A percentile compares a stretch with the other conserved stretches of the same genome.
These are phyloP conservation scores for Pichia cephalocereana DNA, from an alignment of 805 yeast genomes.

Conservation along the genomic window DNA sequence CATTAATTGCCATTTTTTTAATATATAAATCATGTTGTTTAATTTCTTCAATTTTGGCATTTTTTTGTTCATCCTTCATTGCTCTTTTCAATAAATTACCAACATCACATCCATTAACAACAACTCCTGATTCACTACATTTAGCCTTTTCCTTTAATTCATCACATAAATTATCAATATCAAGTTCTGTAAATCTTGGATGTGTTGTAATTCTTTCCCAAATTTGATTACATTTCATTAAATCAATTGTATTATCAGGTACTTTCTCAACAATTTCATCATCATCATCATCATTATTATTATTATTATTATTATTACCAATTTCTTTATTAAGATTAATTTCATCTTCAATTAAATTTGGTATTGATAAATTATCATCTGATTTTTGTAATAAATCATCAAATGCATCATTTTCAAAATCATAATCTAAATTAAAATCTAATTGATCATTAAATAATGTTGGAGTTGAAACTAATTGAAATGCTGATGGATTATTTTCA, in stretches of 20 bases:
- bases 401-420: slow-evolving; percentile 8
- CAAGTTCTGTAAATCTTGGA: slow-evolving; percentile 88
- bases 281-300: slow-evolving; percentile 2
- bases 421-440: slow-evolving; percentile 4
- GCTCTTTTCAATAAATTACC: slow-evolving; percentile 37
- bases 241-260: slow-evolving; percentile 54
- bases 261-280: slow-evolving; percentile 35
- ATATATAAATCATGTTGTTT: background rate
- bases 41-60: background rate
- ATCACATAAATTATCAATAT: slow-evolving; percentile 85
- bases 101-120: slow-evolving; percentile 73
- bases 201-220: slow-evolving; percentile 96
- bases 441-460: background rate
- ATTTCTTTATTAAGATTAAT: background rate
- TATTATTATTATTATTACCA: slow-evolving; percentile 2
- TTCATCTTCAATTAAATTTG: background rate
- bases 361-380: slow-evolving; percentile 3
- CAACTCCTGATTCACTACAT: slow-evolving; percentile 90
- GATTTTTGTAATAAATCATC: slow-evolving; percentile 6
- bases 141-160: slow-evolving; percentile 90
- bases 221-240: slow-evolving; percentile 76
- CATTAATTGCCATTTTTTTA: background rate
- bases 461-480: slow-evolving; percentile 2
- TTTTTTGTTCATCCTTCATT: background rate
- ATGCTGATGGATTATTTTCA: slow-evolving; percentile 7